Percentiles rank a stretch among this genome's conserved stretches.
Evolutionary conservation across 306 rosid genomes (phyloP).

Genomic region (Gastrolobium bilobum): DNA sequence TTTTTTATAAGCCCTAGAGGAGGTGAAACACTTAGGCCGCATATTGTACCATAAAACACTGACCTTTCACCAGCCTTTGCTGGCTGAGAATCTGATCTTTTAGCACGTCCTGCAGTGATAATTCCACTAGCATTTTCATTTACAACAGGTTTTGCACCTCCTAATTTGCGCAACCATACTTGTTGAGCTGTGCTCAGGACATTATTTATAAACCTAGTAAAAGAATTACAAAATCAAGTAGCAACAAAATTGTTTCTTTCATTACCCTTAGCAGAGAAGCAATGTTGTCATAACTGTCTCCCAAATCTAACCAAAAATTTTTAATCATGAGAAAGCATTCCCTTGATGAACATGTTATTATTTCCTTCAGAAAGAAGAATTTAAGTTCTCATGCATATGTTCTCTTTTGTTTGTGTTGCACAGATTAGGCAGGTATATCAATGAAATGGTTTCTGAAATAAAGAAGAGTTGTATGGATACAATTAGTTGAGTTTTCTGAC

Average conservation of each 20-base stretch:
- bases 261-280: conserved; percentile 1
- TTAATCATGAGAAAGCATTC: conserved; percentile 25
- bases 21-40: conserved; percentile 30
- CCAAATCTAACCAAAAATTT: not conserved
- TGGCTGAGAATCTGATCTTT: conserved; percentile 75
- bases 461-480: not conserved
- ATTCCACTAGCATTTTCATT: conserved; percentile 85
- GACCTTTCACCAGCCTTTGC: conserved; percentile 80
- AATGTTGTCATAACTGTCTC: conserved; percentile 7
- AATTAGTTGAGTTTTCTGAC: conserved; percentile 30
- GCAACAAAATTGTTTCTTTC: conserved; percentile 34
- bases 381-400: not conserved
- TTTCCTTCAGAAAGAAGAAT: conserved; percentile 36
- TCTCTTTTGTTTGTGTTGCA: conserved; percentile 22
- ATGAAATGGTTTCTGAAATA: conserved; percentile 23
- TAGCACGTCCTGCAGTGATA: conserved; percentile 98
- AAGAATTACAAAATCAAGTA: conserved; percentile 29
- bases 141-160: conserved; percentile 93
- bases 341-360: conserved; percentile 25
- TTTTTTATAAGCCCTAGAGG: conserved; percentile 30
- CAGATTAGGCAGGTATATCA: conserved; percentile 22
- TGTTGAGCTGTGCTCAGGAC: conserved; percentile 98
- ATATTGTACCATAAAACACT: conserved; percentile 49
- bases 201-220: conserved; percentile 87
- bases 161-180: conserved; percentile 94